Conservation (phyloP, 2,329 filamentous ascomycete species). For the Uncinocarpus reesii region DNA sequence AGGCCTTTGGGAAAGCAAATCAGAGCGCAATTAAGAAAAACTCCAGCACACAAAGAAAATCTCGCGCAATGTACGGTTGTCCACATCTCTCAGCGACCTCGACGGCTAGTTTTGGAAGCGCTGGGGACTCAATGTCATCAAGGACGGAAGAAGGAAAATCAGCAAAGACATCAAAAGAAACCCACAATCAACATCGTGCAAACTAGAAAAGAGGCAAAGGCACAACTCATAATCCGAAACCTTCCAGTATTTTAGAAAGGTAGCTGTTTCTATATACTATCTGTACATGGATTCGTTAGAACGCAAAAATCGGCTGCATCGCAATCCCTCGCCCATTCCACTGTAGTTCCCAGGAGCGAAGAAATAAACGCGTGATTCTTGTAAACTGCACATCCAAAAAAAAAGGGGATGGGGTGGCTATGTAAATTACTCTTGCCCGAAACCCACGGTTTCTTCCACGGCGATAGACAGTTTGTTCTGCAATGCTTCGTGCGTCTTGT, state of each 20-base stretch:
- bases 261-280: constrained; percentile 15
- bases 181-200: not conserved
- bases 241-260: constrained; percentile 1
- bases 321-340: constrained; percentile 1
- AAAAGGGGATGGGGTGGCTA: not conserved
- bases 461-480: constrained; percentile 89
- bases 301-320: not conserved
- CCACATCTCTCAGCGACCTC: no score
- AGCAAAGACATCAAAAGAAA: not conserved
- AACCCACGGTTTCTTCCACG: constrained; percentile 97
- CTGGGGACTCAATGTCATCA: no score
- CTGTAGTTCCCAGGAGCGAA: not conserved
- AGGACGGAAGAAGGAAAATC: no score
- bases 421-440: constrained; percentile 75
- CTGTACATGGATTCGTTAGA: constrained; percentile 11
- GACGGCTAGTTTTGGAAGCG: no score
- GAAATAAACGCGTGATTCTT: not conserved
- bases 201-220: not conserved
- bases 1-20: no score
- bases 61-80: no score
- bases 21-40: no score
- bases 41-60: no score
- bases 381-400: not conserved
- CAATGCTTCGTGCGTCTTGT: constrained; percentile 77
- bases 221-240: constrained; percentile 3